Evolutionary conservation across 441 rosid genomes (phyloP), one percentile per base, ranked within the genome.

Genomic region (Kokia cookei): DNA sequence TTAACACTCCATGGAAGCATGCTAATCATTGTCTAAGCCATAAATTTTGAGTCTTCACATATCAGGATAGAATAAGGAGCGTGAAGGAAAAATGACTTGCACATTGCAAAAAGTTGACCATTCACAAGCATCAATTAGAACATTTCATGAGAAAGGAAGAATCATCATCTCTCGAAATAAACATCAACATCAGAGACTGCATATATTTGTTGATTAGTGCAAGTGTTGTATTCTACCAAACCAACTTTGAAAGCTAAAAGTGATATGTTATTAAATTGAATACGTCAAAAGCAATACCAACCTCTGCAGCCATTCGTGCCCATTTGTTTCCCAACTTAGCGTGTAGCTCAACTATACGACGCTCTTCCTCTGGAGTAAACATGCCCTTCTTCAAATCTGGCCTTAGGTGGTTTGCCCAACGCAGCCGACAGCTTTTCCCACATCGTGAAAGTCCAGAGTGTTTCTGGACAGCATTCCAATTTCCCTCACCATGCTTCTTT

Each of bases 301-400:
- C 99, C 86, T 92, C 92, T 63, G 97, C 98, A 83, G 99, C 97
- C 95, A 96, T 93, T 58, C 89, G 96, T 32, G 99, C 98, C 99
- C 98, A 96, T 84, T 93, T 96, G 87, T 96, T 96, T 75, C 99
- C 98, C 92, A 96, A 86, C 81, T 90, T 89, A 71, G 96, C 88
- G 77, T 93, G 99, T 76, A 96, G 92, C 76, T 94, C 90, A 75
- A 93, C 83, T 47, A 96, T 92, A 75, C 86, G 86, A 68, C 84
- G 91, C 71, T 93, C 99, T 82, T 96, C 99, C 58, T 91, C 94
- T 48, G 78, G 91, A 72, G 98, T 91, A 85, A 96, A 96, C 13
- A 97, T 91, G 67, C 98, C 98, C 83, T 96, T 94, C 92, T 92
- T 96, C 85, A 96, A 79, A 86, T 96, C 91, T 11, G 98, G 99